Evolutionary conservation across 2,329 filamentous ascomycete species (phyloP), one percentile per base, ranked within the genome.

Genomic region (Calonectria pseudoreteaudii): DNA sequence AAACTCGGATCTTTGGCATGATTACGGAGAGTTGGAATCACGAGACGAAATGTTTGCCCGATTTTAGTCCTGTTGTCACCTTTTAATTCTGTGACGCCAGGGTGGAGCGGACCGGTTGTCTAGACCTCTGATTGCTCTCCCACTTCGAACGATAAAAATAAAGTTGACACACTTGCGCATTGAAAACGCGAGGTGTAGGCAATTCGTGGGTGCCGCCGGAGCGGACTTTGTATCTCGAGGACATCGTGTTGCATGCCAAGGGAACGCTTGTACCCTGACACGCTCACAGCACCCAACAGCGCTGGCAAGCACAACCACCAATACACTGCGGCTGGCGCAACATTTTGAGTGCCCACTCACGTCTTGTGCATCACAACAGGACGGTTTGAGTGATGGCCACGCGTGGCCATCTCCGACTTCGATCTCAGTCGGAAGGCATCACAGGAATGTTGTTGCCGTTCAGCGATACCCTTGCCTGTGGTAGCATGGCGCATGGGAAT

Each of bases 101-200:
- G 90, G 90, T 92, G 90, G 90, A 92, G 88, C 86, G 88, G 90
- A 91, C 90, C 82, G 90, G 90, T 89, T 92, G 90, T 92, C 90
- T 91, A 91, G 90, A 89, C 90, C 90, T 84, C 88, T 83, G 85
- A 81, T 91, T 88, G 80, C 87, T 91, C 89, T 92, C 88, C 90
- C 90, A 91, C 90, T 26, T 83, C 89, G 89, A 91, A 87, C 85
- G 86, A 87, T 81, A 87, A 86, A 62, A 83, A 85, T 74, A 82
- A 89, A 90, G 87, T 90, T 91, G 86, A 91, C 90, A 89, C 86
- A 84, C 87, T 84, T 86, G 88, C 87, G 89, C 88, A 91, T 86
- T 84, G 87, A 87, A 85, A 84, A 87, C 87, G 88, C 86, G 84
- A 89, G 87, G 89, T 90, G 90, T 88, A 91, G 90, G 90, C 89